A percentile compares a stretch with the other conserved stretches of the same genome.
These are phyloP conservation scores for Ceratocystis eucalypticola DNA, from an alignment of 2,329 filamentous ascomycete genomes.

Conservation along the genomic window DNA sequence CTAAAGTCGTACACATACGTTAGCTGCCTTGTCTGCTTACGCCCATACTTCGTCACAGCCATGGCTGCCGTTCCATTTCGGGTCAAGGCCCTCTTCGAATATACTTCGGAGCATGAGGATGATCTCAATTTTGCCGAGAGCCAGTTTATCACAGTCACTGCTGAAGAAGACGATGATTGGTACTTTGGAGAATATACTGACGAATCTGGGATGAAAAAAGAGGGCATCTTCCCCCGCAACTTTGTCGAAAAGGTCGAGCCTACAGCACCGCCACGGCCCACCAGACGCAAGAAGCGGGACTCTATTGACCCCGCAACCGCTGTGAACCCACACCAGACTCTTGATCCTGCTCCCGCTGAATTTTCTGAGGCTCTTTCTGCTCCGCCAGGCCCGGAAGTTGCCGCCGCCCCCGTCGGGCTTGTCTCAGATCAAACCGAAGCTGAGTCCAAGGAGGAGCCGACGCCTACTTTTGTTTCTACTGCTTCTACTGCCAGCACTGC, in stretches of 20 bases:
- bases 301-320: slow-evolving; percentile 27
- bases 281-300: slow-evolving; percentile 59
- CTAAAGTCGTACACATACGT: not conserved
- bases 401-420: slow-evolving; percentile 23
- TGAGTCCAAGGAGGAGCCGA: slow-evolving; percentile 4
- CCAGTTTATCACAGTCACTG: slow-evolving; percentile 87
- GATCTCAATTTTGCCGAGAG: slow-evolving; percentile 76
- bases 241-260: slow-evolving; percentile 97
- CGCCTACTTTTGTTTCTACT: not conserved
- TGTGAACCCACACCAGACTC: slow-evolving; percentile 24
- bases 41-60: slow-evolving; percentile 7
- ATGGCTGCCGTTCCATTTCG: slow-evolving; percentile 49
- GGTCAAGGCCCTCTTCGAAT: slow-evolving; percentile 93
- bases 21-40: not conserved
- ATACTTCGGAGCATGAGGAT: slow-evolving; percentile 83
- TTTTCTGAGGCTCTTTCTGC: slow-evolving; percentile 12
- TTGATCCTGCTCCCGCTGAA: slow-evolving; percentile 20
- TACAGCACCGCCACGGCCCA: slow-evolving; percentile 72
- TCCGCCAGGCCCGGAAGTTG: slow-evolving; percentile 20
- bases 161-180: slow-evolving; percentile 88
- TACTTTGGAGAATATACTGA: slow-evolving; percentile 80
- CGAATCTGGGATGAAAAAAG: slow-evolving; percentile 55
- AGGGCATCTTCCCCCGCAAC: slow-evolving; percentile 88
- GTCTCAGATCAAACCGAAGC: not conserved
- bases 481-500: not conserved